phyloP scores from a whole-genome alignment of 164 flowering plant species.

The grape (Vitis vinifera) region DNA sequence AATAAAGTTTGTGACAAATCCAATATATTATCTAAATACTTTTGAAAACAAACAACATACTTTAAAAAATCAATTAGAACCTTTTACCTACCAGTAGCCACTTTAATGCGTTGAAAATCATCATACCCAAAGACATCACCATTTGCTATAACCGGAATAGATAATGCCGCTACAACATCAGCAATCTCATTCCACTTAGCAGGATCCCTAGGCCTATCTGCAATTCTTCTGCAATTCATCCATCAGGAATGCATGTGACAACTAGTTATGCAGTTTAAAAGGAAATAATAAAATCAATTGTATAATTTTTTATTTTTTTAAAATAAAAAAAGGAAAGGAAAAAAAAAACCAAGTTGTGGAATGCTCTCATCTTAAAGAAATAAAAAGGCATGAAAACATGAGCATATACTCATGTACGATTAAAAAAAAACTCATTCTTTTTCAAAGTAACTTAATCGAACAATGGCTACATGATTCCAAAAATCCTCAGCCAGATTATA shows the following conservation, averaged over 20 bases:
- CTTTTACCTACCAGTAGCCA: slow-evolving; percentile 57
- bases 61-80: not conserved
- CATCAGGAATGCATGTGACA: slow-evolving; percentile 6
- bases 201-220: slow-evolving; percentile 96
- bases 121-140: slow-evolving; percentile 86
- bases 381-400: too few relatives aligned
- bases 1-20: not conserved
- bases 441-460: too few relatives aligned
- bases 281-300: not conserved
- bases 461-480: too few relatives aligned
- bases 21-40: not conserved
- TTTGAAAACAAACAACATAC: not conserved
- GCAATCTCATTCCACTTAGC: slow-evolving; percentile 95
- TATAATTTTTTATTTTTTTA: not conserved
- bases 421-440: too few relatives aligned
- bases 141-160: slow-evolving; percentile 94
- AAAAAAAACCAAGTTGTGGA: too few relatives aligned
- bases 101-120: slow-evolving; percentile 73
- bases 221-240: slow-evolving; percentile 62
- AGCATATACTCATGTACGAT: too few relatives aligned
- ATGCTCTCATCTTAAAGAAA: too few relatives aligned
- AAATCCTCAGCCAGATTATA: too few relatives aligned
- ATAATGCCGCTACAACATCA: slow-evolving; percentile 79
- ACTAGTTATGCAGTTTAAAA: not conserved
- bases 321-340: not conserved